phyloP scores from a whole-genome alignment of 371 early-diverging fungal species.

The Smittium culicis region DNA sequence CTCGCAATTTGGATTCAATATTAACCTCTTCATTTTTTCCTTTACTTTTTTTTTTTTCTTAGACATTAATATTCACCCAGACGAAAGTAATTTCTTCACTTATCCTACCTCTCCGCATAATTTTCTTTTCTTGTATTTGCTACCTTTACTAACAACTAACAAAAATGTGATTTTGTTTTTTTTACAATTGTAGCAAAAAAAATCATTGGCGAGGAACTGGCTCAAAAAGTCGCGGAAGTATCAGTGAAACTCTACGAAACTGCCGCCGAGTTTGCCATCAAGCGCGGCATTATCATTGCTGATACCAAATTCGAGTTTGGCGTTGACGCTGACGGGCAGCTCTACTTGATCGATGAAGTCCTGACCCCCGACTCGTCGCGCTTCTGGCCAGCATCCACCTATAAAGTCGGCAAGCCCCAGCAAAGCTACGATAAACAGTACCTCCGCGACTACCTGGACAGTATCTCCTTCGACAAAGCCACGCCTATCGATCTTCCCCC shows the following conservation, averaged over 20 bases:
- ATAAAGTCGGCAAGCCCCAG: conserved; percentile 67
- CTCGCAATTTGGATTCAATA: no score
- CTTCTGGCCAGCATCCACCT: conserved; percentile 82
- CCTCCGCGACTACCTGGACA: conserved; percentile 81
- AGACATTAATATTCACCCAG: conserved; percentile 94
- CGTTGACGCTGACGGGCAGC: conserved; percentile 57
- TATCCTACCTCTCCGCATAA: conserved; percentile 4
- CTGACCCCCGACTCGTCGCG: conserved; percentile 96
- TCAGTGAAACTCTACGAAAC: conserved; percentile 47
- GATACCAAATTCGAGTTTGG: conserved; percentile 99
- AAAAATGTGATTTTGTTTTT: no score
- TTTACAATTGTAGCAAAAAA: conserved; percentile 39
- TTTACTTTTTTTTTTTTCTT: conserved; percentile 17
- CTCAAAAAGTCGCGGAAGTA: conserved; percentile 43
- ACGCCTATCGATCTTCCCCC: conserved; percentile 60
- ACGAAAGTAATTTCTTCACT: conserved; percentile 36
- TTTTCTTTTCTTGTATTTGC: conserved; percentile 8
- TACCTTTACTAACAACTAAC: no score
- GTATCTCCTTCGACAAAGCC: conserved; percentile 74
- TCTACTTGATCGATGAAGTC: conserved; percentile 87
- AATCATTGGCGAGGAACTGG: conserved; percentile 63
- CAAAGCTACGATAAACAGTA: conserved; percentile 95
- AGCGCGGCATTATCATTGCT: conserved; percentile 88
- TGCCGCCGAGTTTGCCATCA: conserved; percentile 68
- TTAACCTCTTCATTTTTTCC: no score